phyloP scores from a whole-genome alignment of 2,329 filamentous ascomycete genomes.

The Rugonectria rugulosa region DNA sequence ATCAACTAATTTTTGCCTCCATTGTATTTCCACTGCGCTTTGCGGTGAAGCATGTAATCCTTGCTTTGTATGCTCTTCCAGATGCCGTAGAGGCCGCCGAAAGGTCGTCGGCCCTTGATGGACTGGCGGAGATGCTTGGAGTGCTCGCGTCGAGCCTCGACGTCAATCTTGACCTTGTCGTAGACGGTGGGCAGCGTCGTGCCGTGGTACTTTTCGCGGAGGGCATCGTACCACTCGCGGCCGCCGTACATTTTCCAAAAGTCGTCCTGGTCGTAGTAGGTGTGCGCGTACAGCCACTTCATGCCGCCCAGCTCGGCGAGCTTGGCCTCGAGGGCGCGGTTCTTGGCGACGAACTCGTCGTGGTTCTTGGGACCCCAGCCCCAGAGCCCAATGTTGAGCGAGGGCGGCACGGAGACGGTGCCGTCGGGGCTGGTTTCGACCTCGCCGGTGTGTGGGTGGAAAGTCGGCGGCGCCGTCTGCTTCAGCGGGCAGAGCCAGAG shows the following conservation, averaged over 20 bases:
- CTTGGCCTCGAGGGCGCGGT: slow-evolving; percentile 75
- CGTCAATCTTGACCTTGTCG: slow-evolving; percentile 71
- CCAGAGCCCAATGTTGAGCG: slow-evolving; percentile 79
- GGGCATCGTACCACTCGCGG: slow-evolving; percentile 63
- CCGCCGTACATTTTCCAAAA: slow-evolving; percentile 72
- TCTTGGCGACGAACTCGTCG: slow-evolving; percentile 70
- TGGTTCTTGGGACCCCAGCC: slow-evolving; percentile 71
- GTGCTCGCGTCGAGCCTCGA: slow-evolving; percentile 52
- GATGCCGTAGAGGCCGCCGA: slow-evolving; percentile 67
- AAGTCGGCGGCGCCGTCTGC: slow-evolving; percentile 28
- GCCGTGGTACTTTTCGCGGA: slow-evolving; percentile 70
- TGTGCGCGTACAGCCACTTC: slow-evolving; percentile 89
- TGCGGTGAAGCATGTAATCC: slow-evolving; percentile 62
- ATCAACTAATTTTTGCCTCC: slow-evolving; percentile 21
- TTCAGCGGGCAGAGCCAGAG: slow-evolving; percentile 41
- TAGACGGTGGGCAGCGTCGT: slow-evolving; percentile 70
- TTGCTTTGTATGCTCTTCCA: slow-evolving; percentile 64
- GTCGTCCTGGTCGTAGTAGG: slow-evolving; percentile 78
- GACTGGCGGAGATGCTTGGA: slow-evolving; percentile 49
- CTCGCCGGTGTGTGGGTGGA: slow-evolving; percentile 25
- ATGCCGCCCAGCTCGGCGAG: slow-evolving; percentile 74
- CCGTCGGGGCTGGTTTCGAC: slow-evolving; percentile 20
- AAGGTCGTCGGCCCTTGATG: slow-evolving; percentile 59
- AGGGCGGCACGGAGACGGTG: slow-evolving; percentile 41
- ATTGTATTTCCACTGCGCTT: slow-evolving; percentile 62